Percentiles rank a stretch among this genome's conserved stretches.
Conservation (phyloP, 192 early-diverging fungal species). For the Backusella australiensis region DNA sequence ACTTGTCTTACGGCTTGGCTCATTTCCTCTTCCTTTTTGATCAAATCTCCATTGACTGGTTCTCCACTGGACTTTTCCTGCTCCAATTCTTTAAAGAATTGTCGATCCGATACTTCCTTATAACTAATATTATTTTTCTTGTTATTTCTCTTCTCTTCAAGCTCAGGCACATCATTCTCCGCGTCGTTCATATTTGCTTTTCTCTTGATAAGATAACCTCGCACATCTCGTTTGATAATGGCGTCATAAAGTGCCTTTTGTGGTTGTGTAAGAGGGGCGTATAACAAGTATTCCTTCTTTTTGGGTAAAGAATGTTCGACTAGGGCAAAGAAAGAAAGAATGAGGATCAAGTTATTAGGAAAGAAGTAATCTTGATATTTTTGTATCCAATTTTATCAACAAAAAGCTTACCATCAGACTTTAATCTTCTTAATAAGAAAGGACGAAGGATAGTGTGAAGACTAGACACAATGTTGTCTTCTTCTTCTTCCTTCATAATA, state of each 20-base stretch:
- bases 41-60: background rate
- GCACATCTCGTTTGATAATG: constrained; percentile 55
- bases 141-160: constrained; percentile 37
- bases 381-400: no score
- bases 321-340: constrained; percentile 25
- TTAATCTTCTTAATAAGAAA: constrained; percentile 56
- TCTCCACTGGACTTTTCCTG: constrained; percentile 24
- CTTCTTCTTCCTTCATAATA: constrained; percentile 65
- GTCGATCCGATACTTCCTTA: constrained; percentile 31
- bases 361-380: no score
- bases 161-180: constrained; percentile 1
- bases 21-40: constrained; percentile 19
- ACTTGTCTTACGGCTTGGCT: constrained; percentile 39
- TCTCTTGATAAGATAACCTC: constrained; percentile 54
- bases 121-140: constrained; percentile 35
- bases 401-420: constrained; percentile 61
- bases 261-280: constrained; percentile 66
- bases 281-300: constrained; percentile 87
- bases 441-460: constrained; percentile 88
- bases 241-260: constrained; percentile 77
- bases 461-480: constrained; percentile 68
- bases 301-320: constrained; percentile 87
- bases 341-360: background rate
- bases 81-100: constrained; percentile 20
- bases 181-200: constrained; percentile 7